These are phyloP conservation scores for Aureobasidium musti DNA, from an alignment of 2,329 filamentous ascomycete genomes.

Conservation along the genomic window DNA sequence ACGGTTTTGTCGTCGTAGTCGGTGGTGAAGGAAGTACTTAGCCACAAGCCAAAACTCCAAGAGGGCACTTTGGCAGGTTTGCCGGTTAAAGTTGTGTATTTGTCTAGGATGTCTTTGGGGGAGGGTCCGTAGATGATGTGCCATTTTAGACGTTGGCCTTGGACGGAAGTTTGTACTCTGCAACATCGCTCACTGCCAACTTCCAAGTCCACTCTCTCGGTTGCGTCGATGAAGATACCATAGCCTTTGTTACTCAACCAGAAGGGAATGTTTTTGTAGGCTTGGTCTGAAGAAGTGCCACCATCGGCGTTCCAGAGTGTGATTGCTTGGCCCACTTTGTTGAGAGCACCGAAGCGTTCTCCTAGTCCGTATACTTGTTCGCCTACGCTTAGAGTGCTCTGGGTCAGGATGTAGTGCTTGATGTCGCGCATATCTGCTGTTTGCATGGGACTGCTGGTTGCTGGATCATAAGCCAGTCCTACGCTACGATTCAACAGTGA, in stretches of 20 bases:
- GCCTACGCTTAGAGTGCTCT: conserved; percentile 51
- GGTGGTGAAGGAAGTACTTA: conserved; percentile 75
- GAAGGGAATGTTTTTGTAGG: conserved; percentile 72
- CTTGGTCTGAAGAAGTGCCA: conserved; percentile 68
- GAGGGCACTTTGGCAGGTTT: conserved; percentile 64
- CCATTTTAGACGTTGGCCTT: conserved; percentile 70
- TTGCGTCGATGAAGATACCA: conserved; percentile 72
- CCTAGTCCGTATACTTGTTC: conserved; percentile 74
- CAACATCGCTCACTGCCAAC: conserved; percentile 73
- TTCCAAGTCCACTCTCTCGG: conserved; percentile 70
- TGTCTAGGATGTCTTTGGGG: conserved; percentile 69
- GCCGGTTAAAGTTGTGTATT: conserved; percentile 69
- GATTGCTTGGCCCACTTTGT: conserved; percentile 72
- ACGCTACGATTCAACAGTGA: conserved; percentile 59
- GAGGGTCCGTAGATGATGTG: conserved; percentile 71
- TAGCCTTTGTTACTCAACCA: conserved; percentile 73
- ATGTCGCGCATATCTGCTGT: conserved; percentile 53
- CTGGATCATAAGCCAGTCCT: conserved; percentile 59
- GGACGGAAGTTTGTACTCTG: conserved; percentile 68
- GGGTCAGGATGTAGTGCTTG: conserved; percentile 51
- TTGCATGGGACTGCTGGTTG: conserved; percentile 55
- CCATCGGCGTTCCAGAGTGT: conserved; percentile 64
- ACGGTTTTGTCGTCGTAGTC: conserved; percentile 71
- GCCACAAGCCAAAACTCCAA: conserved; percentile 76
- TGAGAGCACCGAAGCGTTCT: conserved; percentile 74